Evolutionary conservation across 163 green algal genomes (phyloP), one percentile per base, ranked within the genome.

Genomic region (Volvox carteri): DNA sequence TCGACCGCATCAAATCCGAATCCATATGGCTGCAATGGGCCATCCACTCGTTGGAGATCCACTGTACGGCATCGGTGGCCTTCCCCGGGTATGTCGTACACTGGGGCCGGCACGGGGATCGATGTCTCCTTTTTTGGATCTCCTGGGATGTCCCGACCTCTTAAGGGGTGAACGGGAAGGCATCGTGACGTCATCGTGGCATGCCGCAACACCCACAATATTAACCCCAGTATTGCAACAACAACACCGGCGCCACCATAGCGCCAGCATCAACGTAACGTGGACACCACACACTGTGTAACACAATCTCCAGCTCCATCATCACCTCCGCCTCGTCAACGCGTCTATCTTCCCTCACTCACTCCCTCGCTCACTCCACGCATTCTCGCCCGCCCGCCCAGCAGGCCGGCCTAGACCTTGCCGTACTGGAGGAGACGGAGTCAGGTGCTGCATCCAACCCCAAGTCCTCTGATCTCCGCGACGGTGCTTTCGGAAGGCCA

Each of bases 1-100:
- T 14, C 88, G 93, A 9, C 91, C 93, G 0, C 93, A 95, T 67
- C 93, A 95, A 78, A 95, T 95, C 37, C 90, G 93, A 23, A 95
- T 95, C 78, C 93, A 95, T 88, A 93, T 93, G 90, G 92, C 92
- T 5, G 73, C 84, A 4, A 46, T 90, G 39, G 92, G 93, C 4
- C 93, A 95, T 77, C 93, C 93, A 4, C 79, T 95, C 39, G 60
- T 95, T 30, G 93, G 92, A 4, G 93, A 95, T 58, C 89, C 89
- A 4, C 39, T 95, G 67, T 95, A 95, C 70, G 90, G 73, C 30
- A 84, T 75, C 21, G 92, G 93, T 0, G 92, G 93, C 19, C 30
- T 18, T 12, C 90, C 86, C 52, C 46, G 56, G 77, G 81, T 88
- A 48, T 28, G 77, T 7, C 46, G 74, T 60, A 18, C 2, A 4